Evolutionary conservation across 2,329 filamentous ascomycete genomes (phyloP).

Genomic region (Chaetomiaceae sp.): DNA sequence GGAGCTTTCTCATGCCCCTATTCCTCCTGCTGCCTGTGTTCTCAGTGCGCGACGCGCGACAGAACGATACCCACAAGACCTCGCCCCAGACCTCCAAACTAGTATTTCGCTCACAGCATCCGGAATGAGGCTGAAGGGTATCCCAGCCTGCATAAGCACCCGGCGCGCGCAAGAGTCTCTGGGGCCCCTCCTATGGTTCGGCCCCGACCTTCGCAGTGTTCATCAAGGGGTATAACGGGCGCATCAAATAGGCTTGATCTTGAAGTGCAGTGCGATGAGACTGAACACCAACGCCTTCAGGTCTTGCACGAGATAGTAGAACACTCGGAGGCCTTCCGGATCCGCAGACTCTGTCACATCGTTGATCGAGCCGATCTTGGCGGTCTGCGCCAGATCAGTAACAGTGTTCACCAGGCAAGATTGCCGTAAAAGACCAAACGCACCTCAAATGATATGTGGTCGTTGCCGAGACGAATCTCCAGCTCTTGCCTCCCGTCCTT

Average conservation of each 20-base stretch:
- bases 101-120: too few relatives aligned
- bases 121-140: too few relatives aligned
- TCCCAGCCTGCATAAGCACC: too few relatives aligned
- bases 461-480: slow-evolving; percentile 86
- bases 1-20: too few relatives aligned
- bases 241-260: slow-evolving; percentile 71
- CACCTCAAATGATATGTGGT: slow-evolving; percentile 97
- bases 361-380: slow-evolving; percentile 94
- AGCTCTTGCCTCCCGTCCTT: slow-evolving; percentile 96
- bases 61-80: too few relatives aligned
- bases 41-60: too few relatives aligned
- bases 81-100: too few relatives aligned
- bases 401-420: neutral
- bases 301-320: slow-evolving; percentile 98
- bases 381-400: slow-evolving; percentile 56
- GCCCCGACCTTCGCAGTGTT: slow-evolving; percentile 17
- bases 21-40: too few relatives aligned
- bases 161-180: too few relatives aligned
- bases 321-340: slow-evolving; percentile 90
- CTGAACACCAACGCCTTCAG: slow-evolving; percentile 96
- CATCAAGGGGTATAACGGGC: slow-evolving; percentile 8
- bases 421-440: neutral
- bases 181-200: too few relatives aligned
- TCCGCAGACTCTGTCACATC: slow-evolving; percentile 96
- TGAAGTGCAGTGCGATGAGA: slow-evolving; percentile 93